Evolutionary conservation across 2,329 filamentous ascomycete genomes (phyloP).

Genomic region (Pseudogymnoascus sp.): DNA sequence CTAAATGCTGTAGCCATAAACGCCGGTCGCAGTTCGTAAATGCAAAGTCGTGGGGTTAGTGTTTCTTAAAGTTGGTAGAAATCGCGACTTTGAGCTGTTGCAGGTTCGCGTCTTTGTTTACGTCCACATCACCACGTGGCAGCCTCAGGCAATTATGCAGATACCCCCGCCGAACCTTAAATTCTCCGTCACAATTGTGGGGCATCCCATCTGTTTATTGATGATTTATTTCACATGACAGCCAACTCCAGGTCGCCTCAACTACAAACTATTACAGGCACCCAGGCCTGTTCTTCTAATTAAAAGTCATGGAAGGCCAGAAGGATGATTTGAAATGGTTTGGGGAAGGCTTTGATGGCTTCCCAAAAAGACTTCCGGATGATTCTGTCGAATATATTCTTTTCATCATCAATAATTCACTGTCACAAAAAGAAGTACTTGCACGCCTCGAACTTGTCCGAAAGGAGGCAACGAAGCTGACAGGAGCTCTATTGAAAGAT

Average conservation of each 20-base stretch:
- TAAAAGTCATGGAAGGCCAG: slow-evolving; percentile 27
- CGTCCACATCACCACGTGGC: slow-evolving; percentile 5
- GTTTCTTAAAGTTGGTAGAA: background rate
- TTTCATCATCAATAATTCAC: slow-evolving; percentile 56
- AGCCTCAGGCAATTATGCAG: slow-evolving; percentile 5
- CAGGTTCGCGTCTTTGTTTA: slow-evolving; percentile 11
- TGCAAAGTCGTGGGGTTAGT: background rate
- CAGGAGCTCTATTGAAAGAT: slow-evolving; percentile 59
- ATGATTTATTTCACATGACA: slow-evolving; percentile 8
- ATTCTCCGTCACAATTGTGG: slow-evolving; percentile 6
- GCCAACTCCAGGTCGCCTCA: background rate
- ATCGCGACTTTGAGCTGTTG: background rate
- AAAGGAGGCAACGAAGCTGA: slow-evolving; percentile 57
- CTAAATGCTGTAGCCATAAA: slow-evolving; percentile 9
- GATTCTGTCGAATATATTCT: slow-evolving; percentile 82
- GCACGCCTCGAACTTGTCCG: slow-evolving; percentile 63
- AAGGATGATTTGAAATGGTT: slow-evolving; percentile 58
- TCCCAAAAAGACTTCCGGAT: slow-evolving; percentile 64
- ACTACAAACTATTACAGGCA: background rate
- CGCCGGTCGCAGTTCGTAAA: slow-evolving; percentile 10
- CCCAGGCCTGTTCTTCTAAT: background rate
- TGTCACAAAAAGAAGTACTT: slow-evolving; percentile 48
- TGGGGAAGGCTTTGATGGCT: slow-evolving; percentile 48
- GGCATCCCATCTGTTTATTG: background rate
- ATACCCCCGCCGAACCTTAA: slow-evolving; percentile 10